Evolutionary conservation across 2,329 filamentous ascomycete genomes (phyloP), one percentile per base, ranked within the genome.

Genomic region (Aspergillaceae sp.): DNA sequence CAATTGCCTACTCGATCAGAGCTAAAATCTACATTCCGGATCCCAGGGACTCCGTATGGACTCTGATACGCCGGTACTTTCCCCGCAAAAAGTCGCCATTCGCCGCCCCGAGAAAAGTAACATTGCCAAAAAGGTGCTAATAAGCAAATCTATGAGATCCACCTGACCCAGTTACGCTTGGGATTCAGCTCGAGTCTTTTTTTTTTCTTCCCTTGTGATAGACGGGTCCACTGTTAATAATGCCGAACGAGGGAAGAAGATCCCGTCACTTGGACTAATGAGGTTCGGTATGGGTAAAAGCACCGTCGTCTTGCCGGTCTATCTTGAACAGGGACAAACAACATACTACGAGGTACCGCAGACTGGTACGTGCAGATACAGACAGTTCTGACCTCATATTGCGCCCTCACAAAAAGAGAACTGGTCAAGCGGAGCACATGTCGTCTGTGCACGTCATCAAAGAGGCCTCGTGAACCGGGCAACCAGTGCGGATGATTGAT

Each of bases 11-110:
- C 19, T 19, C 19, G 19, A 19, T 19, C 19, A 19, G 19, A 19
- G 19, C 19, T 19, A 19, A 19, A 19, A 19, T 19, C 19, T 52
- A 47, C 45, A 50, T 52, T 54, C 49, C 48, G 48, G 48, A 53
- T 51, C 50, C 45, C 48, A 47, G 37, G 41, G 48, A 19, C 19
- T 19, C 19, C 19, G 19, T 19, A 19, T 19, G 19, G 19, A 9
- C 46, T 50, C 50, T 59, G 56, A 59, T 57, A 59, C 56, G 55
- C 43, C 51, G 48, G 51, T 48, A 41, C 5, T 34, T 59, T 54
- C 56, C 55, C 56, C 55, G 52, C 55, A 59, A 58, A 38, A 56
- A 57, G 54, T 54, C 55, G 55, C 54, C 56, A 54, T 55, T 54
- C 52, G 55, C 53, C 51, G 51, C 53, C 52, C 33, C 50, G 34